Percentiles rank a stretch among this genome's conserved stretches.
Conservation (phyloP, 192 early-diverging fungal genomes). For the Backusella circina region DNA sequence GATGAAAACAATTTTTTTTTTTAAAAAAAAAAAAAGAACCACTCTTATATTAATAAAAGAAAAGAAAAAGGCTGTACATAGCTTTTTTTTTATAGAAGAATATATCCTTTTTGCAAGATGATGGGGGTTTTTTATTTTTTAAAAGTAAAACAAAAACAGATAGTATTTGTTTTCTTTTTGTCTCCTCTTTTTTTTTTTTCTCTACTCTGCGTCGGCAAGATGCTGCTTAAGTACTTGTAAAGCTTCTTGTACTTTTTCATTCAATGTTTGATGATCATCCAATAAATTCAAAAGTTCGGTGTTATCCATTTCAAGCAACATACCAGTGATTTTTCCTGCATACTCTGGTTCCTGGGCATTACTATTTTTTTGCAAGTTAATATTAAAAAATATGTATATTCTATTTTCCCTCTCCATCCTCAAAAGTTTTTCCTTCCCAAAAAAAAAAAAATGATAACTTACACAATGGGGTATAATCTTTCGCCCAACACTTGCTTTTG, state of each 20-base stretch:
- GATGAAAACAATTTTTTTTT: not conserved
- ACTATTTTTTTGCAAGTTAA: not conserved
- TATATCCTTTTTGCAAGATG: not conserved
- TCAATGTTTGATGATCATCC: conserved; percentile 77
- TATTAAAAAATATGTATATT: not conserved
- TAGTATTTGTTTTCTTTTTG: not conserved
- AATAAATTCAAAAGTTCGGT: conserved; percentile 86
- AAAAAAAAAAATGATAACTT: conserved; percentile 12
- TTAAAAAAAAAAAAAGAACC: not conserved
- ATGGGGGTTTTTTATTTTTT: not conserved
- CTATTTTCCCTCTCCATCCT: not conserved
- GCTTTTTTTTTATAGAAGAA: not conserved
- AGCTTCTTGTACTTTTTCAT: conserved; percentile 83
- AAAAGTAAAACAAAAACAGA: not conserved
- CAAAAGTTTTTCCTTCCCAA: not conserved
- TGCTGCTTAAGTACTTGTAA: conserved; percentile 79
- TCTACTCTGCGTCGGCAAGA: not conserved
- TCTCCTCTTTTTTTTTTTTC: not conserved
- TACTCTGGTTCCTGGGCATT: conserved; percentile 60
- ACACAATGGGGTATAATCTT: conserved; percentile 88
- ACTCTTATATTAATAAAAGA: not conserved
- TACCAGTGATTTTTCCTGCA: conserved; percentile 98
- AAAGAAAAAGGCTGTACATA: not conserved
- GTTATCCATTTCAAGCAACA: conserved; percentile 98
- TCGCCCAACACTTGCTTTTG: conserved; percentile 99